Evolutionary conservation across 2,329 filamentous ascomycete genomes (phyloP).

Genomic region (Aspergillus quadricinctus): DNA sequence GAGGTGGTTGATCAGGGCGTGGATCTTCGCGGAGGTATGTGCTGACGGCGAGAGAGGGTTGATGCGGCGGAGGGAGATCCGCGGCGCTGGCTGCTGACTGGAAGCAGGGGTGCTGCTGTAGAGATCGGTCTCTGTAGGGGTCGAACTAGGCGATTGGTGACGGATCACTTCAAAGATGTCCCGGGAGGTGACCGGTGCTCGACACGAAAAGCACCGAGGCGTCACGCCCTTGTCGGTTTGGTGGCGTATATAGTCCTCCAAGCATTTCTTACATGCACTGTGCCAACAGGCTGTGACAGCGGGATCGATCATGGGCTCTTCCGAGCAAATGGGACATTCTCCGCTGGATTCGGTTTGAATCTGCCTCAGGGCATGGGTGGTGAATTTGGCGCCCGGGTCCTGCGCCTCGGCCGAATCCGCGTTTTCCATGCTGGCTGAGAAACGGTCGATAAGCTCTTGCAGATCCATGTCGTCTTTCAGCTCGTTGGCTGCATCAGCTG

Average conservation of each 20-base stretch:
- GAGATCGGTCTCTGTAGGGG: conserved; percentile 42
- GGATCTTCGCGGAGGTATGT: conserved; percentile 74
- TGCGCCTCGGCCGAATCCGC: conserved; percentile 44
- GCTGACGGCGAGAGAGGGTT: conserved; percentile 58
- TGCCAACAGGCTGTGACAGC: conserved; percentile 97
- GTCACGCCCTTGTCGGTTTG: conserved; percentile 71
- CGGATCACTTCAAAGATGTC: conserved; percentile 91
- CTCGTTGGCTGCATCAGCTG: conserved; percentile 73
- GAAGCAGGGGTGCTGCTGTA: conserved; percentile 37
- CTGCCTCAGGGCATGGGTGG: conserved; percentile 80
- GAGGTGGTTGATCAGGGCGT: conserved; percentile 71
- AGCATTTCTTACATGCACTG: conserved; percentile 88
- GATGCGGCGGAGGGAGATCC: conserved; percentile 58
- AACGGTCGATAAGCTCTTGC: conserved; percentile 75
- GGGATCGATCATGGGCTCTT: conserved; percentile 93
- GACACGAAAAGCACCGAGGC: conserved; percentile 86
- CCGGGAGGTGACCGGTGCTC: conserved; percentile 71
- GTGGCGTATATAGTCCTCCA: conserved; percentile 86
- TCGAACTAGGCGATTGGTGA: conserved; percentile 50
- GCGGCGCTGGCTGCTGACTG: conserved; percentile 37
- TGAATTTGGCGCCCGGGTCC: conserved; percentile 67
- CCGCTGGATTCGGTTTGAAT: conserved; percentile 84
- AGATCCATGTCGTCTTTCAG: conserved; percentile 96
- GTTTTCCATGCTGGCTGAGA: conserved; percentile 65
- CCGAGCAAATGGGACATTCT: conserved; percentile 91